phyloP scores from a whole-genome alignment of 2,329 filamentous ascomycete genomes.

The Sporothrix sp. region DNA sequence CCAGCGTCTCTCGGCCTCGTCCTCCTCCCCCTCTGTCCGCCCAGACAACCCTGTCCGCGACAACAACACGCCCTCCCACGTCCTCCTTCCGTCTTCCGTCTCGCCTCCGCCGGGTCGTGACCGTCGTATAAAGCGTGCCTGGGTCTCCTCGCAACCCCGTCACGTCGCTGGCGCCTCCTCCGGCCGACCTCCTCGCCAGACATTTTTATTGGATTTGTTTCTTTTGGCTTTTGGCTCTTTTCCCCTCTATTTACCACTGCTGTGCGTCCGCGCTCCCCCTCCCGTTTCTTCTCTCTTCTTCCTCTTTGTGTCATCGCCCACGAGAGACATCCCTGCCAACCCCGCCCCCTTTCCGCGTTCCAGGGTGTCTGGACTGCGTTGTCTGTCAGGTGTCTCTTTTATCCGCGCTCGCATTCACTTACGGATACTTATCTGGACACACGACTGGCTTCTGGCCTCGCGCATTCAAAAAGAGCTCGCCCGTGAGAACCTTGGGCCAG shows the following conservation, averaged over 20 bases:
- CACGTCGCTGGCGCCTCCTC: not conserved
- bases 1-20: not conserved
- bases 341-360: too few relatives aligned
- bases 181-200: not conserved
- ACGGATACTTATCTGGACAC: too few relatives aligned
- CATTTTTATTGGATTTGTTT: not conserved
- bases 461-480: too few relatives aligned
- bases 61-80: not conserved
- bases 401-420: too few relatives aligned
- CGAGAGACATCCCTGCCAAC: too few relatives aligned
- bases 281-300: not conserved
- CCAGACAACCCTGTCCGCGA: not conserved
- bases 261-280: not conserved
- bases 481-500: too few relatives aligned
- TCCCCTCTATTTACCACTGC: not conserved
- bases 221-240: not conserved
- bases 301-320: too few relatives aligned
- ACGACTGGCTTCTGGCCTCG: too few relatives aligned
- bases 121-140: not conserved
- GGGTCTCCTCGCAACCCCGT: constrained; percentile 2
- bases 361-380: too few relatives aligned
- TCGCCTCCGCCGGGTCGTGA: not conserved
- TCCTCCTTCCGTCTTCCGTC: not conserved
- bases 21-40: not conserved
- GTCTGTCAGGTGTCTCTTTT: too few relatives aligned